phyloP scores from a whole-genome alignment of 805 yeast genomes.

The Yarrowia divulgata region DNA sequence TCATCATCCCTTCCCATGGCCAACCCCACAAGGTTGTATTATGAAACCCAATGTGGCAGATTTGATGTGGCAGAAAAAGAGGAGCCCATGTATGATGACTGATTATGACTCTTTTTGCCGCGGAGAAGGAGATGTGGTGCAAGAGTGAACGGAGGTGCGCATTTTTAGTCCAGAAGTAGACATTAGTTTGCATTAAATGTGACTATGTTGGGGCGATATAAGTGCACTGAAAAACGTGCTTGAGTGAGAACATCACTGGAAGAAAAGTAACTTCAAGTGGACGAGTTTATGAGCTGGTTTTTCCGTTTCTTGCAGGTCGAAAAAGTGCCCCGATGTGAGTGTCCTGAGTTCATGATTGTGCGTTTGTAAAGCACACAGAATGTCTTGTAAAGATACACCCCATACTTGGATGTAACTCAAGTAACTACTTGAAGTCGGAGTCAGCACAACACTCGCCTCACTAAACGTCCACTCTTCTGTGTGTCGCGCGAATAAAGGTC shows the following conservation, averaged over 20 bases:
- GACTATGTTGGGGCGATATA: too few species aligned
- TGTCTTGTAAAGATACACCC: too few species aligned
- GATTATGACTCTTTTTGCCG: conserved; percentile 3
- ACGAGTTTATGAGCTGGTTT: not conserved
- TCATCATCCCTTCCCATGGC: not conserved
- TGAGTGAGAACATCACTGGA: too few species aligned
- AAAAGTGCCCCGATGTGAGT: too few species aligned
- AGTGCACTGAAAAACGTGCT: too few species aligned
- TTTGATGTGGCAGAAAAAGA: conserved; percentile 20
- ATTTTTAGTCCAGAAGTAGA: not conserved
- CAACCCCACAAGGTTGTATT: conserved; percentile 23
- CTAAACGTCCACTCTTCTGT: not conserved
- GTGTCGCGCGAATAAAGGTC: not conserved
- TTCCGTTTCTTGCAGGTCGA: not conserved
- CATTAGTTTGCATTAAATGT: not conserved
- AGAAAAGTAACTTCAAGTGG: not conserved
- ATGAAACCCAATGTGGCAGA: conserved; percentile 18
- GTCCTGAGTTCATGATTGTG: too few species aligned
- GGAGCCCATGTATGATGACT: conserved; percentile 5
- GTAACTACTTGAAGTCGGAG: too few species aligned
- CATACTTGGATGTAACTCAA: too few species aligned
- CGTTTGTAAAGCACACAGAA: too few species aligned
- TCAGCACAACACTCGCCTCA: too few species aligned
- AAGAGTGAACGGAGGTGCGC: not conserved
- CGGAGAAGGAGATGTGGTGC: too few species aligned